A percentile compares a stretch with the other conserved stretches of the same genome.
Evolutionary conservation across 371 early-diverging fungal species (phyloP).

Genomic region (Circinella umbellata): DNA sequence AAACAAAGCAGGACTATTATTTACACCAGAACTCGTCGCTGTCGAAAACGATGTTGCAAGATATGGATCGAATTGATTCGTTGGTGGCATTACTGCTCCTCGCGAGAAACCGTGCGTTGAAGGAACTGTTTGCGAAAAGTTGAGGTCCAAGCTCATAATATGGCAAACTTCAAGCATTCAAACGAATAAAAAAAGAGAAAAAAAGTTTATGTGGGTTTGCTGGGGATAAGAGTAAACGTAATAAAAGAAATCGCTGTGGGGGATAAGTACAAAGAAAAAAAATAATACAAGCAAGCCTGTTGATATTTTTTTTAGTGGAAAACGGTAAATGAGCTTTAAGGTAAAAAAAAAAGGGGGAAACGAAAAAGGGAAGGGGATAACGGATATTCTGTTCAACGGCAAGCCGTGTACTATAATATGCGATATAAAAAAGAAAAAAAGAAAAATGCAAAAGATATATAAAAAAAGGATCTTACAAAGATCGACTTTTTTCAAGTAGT

Average conservation of each 20-base stretch:
- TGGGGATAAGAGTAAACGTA: neutral
- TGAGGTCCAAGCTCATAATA: constrained; percentile 28
- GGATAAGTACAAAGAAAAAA: constrained; percentile 5
- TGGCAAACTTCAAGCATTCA: constrained; percentile 34
- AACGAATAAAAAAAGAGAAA: constrained; percentile 9
- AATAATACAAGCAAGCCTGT: constrained; percentile 22
- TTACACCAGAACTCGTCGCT: constrained; percentile 6
- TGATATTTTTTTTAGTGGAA: neutral
- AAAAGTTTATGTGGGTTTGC: neutral
- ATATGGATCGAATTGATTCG: constrained; percentile 10
- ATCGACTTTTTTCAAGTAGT: constrained; percentile 21
- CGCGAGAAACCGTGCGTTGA: constrained; percentile 17
- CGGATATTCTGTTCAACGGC: constrained; percentile 17
- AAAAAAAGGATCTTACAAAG: constrained; percentile 32
- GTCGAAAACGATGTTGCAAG: constrained; percentile 8
- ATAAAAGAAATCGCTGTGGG: neutral
- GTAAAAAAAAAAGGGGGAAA: constrained; percentile 6
- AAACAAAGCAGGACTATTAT: constrained; percentile 9
- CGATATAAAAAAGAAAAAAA: constrained; percentile 4
- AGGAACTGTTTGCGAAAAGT: constrained; percentile 23
- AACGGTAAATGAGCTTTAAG: neutral
- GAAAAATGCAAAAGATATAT: constrained; percentile 4
- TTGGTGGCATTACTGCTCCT: constrained; percentile 7
- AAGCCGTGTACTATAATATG: constrained; percentile 18
- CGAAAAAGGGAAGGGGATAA: constrained; percentile 3